phyloP scores from a whole-genome alignment of 345 rosid species.

The Boechera divaricarpa region DNA sequence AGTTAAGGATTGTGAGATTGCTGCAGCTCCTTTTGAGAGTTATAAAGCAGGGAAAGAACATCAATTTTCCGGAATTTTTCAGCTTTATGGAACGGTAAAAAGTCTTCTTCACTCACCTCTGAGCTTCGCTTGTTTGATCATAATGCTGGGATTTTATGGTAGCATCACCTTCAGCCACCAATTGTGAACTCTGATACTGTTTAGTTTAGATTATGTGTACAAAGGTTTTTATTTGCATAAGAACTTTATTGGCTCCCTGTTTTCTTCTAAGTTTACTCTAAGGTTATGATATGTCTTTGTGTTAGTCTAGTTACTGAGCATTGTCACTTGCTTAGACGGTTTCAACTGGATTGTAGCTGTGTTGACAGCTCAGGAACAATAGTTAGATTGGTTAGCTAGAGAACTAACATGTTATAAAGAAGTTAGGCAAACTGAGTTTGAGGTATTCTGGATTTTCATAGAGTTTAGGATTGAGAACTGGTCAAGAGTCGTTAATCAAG shows the following conservation, averaged over 20 bases:
- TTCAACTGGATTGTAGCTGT: conserved; percentile 3
- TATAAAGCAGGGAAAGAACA: conserved; percentile 48
- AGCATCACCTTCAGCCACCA: not conserved
- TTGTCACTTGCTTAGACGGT: not conserved
- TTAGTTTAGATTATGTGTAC: conserved; percentile 8
- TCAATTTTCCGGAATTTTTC: conserved; percentile 38
- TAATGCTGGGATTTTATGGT: conserved; percentile 17
- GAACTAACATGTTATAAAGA: conserved; percentile 21
- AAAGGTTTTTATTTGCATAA: not conserved
- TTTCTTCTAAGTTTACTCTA: not conserved
- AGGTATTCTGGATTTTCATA: not conserved
- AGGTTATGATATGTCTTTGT: conserved; percentile 5
- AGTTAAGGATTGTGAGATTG: conserved; percentile 52
- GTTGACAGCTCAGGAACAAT: not conserved
- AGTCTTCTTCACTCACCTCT: conserved; percentile 18
- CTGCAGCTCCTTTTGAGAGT: conserved; percentile 41
- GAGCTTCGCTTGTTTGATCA: conserved; percentile 10
- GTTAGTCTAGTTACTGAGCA: conserved; percentile 15
- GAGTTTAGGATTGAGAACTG: not conserved
- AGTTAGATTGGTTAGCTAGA: not conserved
- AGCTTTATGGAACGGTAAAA: conserved; percentile 55
- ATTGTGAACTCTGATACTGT: not conserved
- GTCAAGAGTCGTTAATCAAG: conserved; percentile 4
- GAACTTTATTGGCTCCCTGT: not conserved
- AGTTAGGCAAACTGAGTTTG: conserved; percentile 7